phyloP scores from a whole-genome alignment of 257 asterid species.

The Vinca minor region DNA sequence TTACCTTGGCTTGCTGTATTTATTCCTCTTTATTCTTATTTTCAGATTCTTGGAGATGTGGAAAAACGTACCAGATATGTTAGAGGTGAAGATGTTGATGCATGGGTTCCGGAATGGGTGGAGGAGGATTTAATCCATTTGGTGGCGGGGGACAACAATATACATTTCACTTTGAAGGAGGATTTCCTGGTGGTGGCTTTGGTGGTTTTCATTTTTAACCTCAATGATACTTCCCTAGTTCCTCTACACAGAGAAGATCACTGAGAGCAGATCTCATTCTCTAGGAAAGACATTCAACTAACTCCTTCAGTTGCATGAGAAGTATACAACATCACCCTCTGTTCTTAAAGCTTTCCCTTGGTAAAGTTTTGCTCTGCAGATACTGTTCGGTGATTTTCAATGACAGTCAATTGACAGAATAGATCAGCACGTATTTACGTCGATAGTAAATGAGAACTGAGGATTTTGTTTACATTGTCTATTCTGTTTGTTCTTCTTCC shows the following conservation, averaged over 20 bases:
- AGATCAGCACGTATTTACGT: neutral
- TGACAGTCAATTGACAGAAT: conserved; percentile 1
- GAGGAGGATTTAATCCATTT: conserved; percentile 75
- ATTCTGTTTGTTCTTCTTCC: neutral
- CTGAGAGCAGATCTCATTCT: conserved; percentile 6
- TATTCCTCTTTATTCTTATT: neutral
- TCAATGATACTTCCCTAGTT: neutral
- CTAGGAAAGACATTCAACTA: neutral
- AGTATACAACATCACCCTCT: neutral
- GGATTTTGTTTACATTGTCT: neutral
- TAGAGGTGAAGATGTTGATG: conserved; percentile 80
- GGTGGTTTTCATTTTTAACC: conserved; percentile 65
- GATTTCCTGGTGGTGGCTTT: conserved; percentile 64
- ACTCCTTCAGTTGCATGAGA: neutral
- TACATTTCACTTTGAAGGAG: conserved; percentile 83
- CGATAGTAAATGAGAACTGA: neutral
- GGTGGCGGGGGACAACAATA: conserved; percentile 76
- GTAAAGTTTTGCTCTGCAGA: conserved; percentile 1
- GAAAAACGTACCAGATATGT: conserved; percentile 80
- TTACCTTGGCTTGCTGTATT: neutral
- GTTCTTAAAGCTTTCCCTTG: conserved; percentile 1
- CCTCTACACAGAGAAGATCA: conserved; percentile 11
- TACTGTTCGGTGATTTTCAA: neutral
- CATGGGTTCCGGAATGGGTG: conserved; percentile 65
- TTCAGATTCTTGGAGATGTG: conserved; percentile 77